Evolutionary conservation across 2,329 filamentous ascomycete genomes (phyloP).

Genomic region (Talaromyces sp.): DNA sequence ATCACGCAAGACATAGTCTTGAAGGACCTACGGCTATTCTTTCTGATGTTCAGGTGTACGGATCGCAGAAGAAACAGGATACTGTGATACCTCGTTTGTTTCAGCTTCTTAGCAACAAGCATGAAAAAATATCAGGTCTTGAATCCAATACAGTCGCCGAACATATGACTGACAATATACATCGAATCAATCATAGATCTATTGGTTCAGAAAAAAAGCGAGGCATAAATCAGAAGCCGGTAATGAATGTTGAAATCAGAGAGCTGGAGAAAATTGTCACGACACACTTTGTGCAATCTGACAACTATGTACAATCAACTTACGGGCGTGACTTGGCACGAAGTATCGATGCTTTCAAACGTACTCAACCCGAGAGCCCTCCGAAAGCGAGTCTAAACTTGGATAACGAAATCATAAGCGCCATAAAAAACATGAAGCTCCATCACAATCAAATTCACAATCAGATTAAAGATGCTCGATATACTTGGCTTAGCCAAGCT

Average conservation of each 20-base stretch:
- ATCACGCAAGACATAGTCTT: not conserved
- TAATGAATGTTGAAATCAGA: not conserved
- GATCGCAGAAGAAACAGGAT: not conserved
- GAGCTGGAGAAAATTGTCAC: slow-evolving; percentile 8
- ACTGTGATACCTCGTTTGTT: not conserved
- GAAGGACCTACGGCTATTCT: not conserved
- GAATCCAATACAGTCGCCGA: not conserved
- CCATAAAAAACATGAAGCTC: slow-evolving; percentile 4
- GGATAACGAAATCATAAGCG: slow-evolving; percentile 19
- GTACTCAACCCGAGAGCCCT: no score
- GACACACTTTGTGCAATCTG: not conserved
- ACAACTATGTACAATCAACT: slow-evolving; percentile 1
- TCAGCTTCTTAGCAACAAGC: not conserved
- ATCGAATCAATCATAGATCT: not conserved
- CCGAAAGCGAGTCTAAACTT: not conserved
- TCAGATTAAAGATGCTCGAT: slow-evolving; percentile 25
- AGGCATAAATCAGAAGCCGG: not conserved
- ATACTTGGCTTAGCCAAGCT: slow-evolving; percentile 39
- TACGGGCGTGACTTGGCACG: slow-evolving; percentile 7
- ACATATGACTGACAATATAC: not conserved
- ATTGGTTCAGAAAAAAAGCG: not conserved
- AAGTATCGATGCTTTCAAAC: slow-evolving; percentile 9
- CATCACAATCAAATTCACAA: slow-evolving; percentile 17
- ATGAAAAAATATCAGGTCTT: not conserved
- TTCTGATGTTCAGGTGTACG: not conserved